phyloP scores from a whole-genome alignment of 2,329 filamentous ascomycete genomes.

The Cladorrhinum sp. region DNA sequence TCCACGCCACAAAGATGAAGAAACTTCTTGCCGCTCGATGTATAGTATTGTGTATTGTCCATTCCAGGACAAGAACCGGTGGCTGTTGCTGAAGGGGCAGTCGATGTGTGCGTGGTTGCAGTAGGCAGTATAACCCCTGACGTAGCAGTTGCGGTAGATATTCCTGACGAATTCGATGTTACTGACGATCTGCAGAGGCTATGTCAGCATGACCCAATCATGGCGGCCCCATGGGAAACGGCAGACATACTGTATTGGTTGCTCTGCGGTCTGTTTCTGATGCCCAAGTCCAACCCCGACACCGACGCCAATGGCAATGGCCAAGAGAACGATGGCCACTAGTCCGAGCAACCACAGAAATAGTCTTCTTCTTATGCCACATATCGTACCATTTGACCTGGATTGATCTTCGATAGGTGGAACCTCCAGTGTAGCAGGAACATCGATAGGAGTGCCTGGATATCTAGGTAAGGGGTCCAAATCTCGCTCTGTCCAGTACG shows the following conservation, averaged over 20 bases:
- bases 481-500: constrained; percentile 5
- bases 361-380: constrained; percentile 10
- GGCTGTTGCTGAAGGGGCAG: background rate
- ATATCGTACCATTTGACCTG: constrained; percentile 7
- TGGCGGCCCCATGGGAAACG: background rate
- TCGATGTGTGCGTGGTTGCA: background rate
- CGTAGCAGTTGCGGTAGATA: background rate
- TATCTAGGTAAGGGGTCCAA: constrained; percentile 12
- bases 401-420: constrained; percentile 8
- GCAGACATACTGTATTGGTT: constrained; percentile 1
- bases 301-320: constrained; percentile 20
- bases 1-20: constrained; percentile 19
- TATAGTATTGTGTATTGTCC: constrained; percentile 7
- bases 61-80: constrained; percentile 10
- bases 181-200: background rate
- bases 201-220: background rate
- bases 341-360: constrained; percentile 13
- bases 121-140: background rate
- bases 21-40: constrained; percentile 15
- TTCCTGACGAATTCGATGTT: background rate
- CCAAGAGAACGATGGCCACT: constrained; percentile 13
- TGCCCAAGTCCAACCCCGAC: constrained; percentile 15
- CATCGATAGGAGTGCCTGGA: constrained; percentile 8
- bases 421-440: constrained; percentile 2
- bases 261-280: constrained; percentile 6